Evolutionary conservation across 345 rosid genomes (phyloP), one percentile per base, ranked within the genome.

Genomic region (Arabidopsis arenosa): DNA sequence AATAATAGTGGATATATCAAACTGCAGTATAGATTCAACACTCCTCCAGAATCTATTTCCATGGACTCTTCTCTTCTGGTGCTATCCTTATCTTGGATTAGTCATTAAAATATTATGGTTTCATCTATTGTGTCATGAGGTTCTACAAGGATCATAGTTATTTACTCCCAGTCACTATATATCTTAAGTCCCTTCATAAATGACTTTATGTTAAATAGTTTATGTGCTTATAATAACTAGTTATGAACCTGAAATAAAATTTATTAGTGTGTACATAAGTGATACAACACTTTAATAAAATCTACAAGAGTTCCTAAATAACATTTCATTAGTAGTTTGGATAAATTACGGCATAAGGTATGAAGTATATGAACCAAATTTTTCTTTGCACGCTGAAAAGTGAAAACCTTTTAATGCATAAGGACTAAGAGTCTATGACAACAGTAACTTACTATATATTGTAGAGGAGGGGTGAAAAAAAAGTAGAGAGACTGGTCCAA

Each of bases 401-500:
- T 23, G n/a, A 26, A 56, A 21, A 35, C 78, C 49, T 44, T 55
- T 14, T 23, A 66, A 65, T 64, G 78, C 51, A 66, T 47, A 67
- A 67, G 39, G 79, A 67, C 74, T 51, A 60, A 12, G 62, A 75
- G 68, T 40, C 55, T 18, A 47, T 13, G 68, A 68, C 62, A 18
- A 51, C 62, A 68, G 74, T 67, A 59, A 59, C 18, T 67, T 67
- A 67, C 73, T 40, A 59, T 39, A 58, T 66, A 75, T 26, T 0
- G 66, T n/a, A 75, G 73, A 3, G 49, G 32, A n/a, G 21, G 33
- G 45, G 33, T 45, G 52, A 28, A 33, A 32, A 37, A 36, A 14
- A 28, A 53, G 39, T 7, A 14, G 52, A 75, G 68, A 57, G 54
- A 21, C 62, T 75, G 68, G 79, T 68, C 79, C 75, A 23, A 69